Evolutionary conservation across 2,329 filamentous ascomycete species (phyloP), one percentile per base, ranked within the genome.

Genomic region (Fusarium pininemorale): DNA sequence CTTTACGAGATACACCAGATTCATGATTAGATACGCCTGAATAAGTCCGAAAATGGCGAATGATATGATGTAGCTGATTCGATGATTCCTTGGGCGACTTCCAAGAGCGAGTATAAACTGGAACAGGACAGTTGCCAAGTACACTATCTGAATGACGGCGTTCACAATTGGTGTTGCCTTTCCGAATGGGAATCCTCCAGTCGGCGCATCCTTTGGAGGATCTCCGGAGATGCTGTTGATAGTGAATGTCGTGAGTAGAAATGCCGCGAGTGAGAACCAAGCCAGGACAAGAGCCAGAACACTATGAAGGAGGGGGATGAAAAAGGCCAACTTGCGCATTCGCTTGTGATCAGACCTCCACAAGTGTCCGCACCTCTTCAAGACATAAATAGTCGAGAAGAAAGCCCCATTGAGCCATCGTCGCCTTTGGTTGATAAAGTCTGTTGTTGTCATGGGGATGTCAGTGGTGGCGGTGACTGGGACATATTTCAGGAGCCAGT

Each of bases 81-180:
- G 39, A 1, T 62, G 58, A 0, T 60, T 69, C 1, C 66, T 67
- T 0, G 70, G 70, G 0, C 70, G 39, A 8, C 60, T 68, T 18
- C 72, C 72, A 0, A 74, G 37, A 0, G 72, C 72, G 0, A 74
- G 54, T 18, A 74, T 60, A 4, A 70, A 74, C 45, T 74, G 72
- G 4, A 73, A 51, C 0, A 74, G 9, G 0, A 74, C 26, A 1
- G 63, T 68, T 0, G 59, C 70, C 0, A 67, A 2, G 20, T 74
- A 74, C 1, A 70, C 42, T 2, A 63, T 62, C 14, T 64, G 64
- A 3, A 74, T 39, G 0, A 73, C 24, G 0, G 66, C 42, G 2
- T 74, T 74, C 0, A 73, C 48, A 1, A 62, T 45, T 0, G 66
- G 69, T 3, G 66, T 74, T 9, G 63, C 66, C 3, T 70, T 63